Evolutionary conservation across 192 early-diverging fungal species (phyloP).

Genomic region (Podila epicladia): DNA sequence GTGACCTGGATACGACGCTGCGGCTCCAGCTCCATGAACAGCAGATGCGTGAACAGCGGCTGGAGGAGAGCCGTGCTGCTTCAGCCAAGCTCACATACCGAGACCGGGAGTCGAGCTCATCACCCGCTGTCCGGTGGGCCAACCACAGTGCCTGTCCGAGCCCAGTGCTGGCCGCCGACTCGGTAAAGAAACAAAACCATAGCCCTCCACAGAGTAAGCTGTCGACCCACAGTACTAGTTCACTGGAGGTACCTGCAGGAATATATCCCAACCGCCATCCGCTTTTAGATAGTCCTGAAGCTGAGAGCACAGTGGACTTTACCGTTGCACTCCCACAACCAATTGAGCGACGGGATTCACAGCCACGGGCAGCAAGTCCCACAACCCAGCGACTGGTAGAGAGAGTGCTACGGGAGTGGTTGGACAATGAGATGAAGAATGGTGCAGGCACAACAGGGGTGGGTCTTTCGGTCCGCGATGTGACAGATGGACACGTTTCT

Average conservation of each 20-base stretch:
- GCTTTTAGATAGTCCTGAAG: background rate
- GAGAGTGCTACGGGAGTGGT: constrained; percentile 58
- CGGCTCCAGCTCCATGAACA: constrained; percentile 25
- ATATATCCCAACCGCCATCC: background rate
- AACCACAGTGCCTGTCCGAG: constrained; percentile 5
- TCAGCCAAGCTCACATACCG: constrained; percentile 20
- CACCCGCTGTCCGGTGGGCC: background rate
- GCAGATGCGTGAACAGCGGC: constrained; percentile 6
- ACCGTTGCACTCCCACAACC: background rate
- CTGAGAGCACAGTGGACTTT: background rate
- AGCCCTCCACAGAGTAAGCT: background rate
- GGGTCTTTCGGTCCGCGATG: constrained; percentile 26
- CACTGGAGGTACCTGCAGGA: background rate
- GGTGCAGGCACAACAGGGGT: constrained; percentile 20
- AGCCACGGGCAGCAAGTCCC: constrained; percentile 47
- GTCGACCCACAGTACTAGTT: background rate
- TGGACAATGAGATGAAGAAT: constrained; percentile 48
- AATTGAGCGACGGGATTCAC: constrained; percentile 2
- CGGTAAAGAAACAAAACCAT: background rate
- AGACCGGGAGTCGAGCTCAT: constrained; percentile 28
- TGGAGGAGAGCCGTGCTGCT: background rate
- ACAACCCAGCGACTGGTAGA: constrained; percentile 58
- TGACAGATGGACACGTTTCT: constrained; percentile 13
- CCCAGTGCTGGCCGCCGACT: constrained; percentile 2
- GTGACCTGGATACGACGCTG: constrained; percentile 12